Percentiles rank a stretch among this genome's conserved stretches.
Evolutionary conservation across 139 green algal species (phyloP).

Genomic region (Chlamydomonas incerta): DNA sequence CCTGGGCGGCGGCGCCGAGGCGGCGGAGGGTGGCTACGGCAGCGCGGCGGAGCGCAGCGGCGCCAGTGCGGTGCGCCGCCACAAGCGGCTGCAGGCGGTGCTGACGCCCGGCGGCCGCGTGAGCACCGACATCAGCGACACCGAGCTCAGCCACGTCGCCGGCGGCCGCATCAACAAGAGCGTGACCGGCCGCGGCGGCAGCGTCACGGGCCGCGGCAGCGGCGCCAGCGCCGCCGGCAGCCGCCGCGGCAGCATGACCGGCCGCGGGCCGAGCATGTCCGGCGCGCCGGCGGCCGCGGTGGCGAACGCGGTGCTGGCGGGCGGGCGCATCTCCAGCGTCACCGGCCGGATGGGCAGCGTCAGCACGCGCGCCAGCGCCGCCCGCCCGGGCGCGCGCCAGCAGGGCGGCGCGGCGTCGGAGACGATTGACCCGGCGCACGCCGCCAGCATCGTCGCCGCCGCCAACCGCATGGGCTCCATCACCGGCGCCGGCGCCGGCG

Average conservation of each 20-base stretch:
- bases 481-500: background rate
- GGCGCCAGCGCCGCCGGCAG: background rate
- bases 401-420: too few relatives aligned
- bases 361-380: too few relatives aligned
- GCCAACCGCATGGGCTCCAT: background rate
- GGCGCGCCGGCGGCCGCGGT: background rate
- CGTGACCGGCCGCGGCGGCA: background rate
- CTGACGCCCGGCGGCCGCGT: constrained; percentile 10
- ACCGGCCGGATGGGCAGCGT: background rate
- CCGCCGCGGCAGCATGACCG: too few relatives aligned
- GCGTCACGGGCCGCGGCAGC: background rate
- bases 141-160: background rate
- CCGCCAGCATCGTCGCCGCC: background rate
- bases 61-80: background rate
- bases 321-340: background rate
- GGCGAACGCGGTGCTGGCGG: background rate
- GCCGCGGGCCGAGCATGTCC: background rate
- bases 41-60: background rate
- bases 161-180: constrained; percentile 3
- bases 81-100: background rate
- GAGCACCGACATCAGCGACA: constrained; percentile 11
- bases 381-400: too few relatives aligned
- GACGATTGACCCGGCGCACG: too few relatives aligned
- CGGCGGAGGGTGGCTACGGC: background rate
- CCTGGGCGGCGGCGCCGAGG: too few relatives aligned